Evolutionary conservation across 306 rosid species (phyloP).

Genomic region (Myrica gale): DNA sequence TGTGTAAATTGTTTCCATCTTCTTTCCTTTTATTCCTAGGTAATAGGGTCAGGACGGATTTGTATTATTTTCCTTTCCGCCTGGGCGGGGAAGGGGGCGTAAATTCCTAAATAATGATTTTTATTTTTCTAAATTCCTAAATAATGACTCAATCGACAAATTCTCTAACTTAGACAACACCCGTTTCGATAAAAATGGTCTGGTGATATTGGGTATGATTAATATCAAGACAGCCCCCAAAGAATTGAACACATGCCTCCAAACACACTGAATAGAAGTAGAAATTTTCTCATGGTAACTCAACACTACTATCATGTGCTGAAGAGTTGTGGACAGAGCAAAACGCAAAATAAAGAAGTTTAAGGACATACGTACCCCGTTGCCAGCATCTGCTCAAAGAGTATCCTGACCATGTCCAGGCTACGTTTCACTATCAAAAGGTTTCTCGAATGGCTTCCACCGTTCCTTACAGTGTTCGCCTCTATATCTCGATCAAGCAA

Average conservation of each 20-base stretch:
- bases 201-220: neutral
- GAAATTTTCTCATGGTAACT: neutral
- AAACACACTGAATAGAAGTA: neutral
- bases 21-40: no score
- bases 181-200: neutral
- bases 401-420: conserved; percentile 81
- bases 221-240: neutral
- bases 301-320: neutral
- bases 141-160: neutral
- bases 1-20: no score
- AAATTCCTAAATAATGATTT: no score
- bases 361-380: conserved; percentile 53
- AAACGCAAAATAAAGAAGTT: neutral
- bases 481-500: conserved; percentile 67
- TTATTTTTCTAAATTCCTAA: no score
- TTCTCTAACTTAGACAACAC: neutral
- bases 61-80: no score
- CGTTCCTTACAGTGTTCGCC: conserved; percentile 48
- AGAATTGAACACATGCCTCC: neutral
- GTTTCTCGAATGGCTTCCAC: conserved; percentile 86
- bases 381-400: conserved; percentile 68
- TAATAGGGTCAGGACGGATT: no score
- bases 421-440: conserved; percentile 89
- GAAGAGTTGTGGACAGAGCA: neutral
- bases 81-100: no score